Conservation (phyloP, 176 grass and related monocot species). For the Guadua angustifolia region DNA sequence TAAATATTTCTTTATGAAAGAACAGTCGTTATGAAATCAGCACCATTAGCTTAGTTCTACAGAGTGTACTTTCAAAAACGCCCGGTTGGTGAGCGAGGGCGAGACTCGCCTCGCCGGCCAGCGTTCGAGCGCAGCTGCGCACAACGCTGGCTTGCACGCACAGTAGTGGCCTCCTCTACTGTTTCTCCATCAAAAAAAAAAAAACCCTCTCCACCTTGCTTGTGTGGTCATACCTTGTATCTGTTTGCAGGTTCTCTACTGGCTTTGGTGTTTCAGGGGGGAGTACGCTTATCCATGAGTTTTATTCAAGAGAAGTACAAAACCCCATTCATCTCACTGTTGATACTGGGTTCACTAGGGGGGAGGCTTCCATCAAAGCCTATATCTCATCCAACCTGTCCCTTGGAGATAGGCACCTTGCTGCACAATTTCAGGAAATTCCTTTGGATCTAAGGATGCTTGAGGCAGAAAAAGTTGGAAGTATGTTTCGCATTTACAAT, state of each 20-base stretch:
- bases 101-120: too few relatives aligned
- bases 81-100: too few relatives aligned
- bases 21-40: background rate
- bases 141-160: too few relatives aligned
- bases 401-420: slow-evolving; percentile 81
- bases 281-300: slow-evolving; percentile 91
- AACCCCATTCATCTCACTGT: slow-evolving; percentile 86
- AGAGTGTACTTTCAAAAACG: background rate
- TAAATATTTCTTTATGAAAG: background rate
- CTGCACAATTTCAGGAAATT: slow-evolving; percentile 93
- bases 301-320: slow-evolving; percentile 83
- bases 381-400: slow-evolving; percentile 76
- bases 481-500: slow-evolving; percentile 53
- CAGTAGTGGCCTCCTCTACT: too few relatives aligned
- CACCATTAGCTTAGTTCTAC: background rate
- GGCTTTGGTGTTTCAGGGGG: slow-evolving; percentile 88
- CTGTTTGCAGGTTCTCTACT: slow-evolving; percentile 83
- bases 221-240: background rate
- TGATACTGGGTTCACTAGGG: slow-evolving; percentile 83
- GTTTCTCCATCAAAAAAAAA: too few relatives aligned
- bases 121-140: too few relatives aligned
- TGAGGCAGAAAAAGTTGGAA: slow-evolving; percentile 83
- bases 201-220: background rate
- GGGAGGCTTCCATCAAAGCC: slow-evolving; percentile 84
- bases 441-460: slow-evolving; percentile 83